phyloP scores from a whole-genome alignment of 2,329 filamentous ascomycete species.

The Sordariomycetes sp. region DNA sequence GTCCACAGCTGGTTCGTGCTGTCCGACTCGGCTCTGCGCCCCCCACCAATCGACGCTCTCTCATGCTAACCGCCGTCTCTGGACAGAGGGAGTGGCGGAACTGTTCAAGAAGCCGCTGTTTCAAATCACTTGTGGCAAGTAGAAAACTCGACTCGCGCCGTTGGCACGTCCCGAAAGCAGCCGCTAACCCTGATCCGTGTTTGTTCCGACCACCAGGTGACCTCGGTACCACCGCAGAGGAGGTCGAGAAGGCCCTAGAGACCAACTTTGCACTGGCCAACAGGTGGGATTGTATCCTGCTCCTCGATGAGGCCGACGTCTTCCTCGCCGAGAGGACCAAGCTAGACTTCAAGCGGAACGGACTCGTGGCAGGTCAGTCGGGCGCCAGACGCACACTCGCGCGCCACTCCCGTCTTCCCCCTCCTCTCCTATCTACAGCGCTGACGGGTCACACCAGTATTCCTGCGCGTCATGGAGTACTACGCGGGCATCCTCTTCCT shows the following conservation, averaged over 20 bases:
- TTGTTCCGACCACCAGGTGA: no score
- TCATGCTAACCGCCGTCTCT: no score
- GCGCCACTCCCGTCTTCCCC: no score
- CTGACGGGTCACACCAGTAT: no score
- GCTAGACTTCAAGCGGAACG: conserved; percentile 13
- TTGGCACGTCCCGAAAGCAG: no score
- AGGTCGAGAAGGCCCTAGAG: conserved; percentile 12
- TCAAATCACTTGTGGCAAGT: conserved; percentile 14
- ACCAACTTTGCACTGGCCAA: conserved; percentile 12
- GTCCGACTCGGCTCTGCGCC: no score
- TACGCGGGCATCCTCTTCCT: conserved; percentile 29
- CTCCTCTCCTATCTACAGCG: no score
- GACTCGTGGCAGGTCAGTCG: conserved; percentile 13
- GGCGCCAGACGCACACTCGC: no score
- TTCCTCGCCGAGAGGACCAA: conserved; percentile 11
- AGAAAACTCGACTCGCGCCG: no score
- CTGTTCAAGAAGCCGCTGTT: conserved; percentile 13
- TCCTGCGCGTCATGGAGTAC: conserved; percentile 27
- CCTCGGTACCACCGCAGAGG: conserved; percentile 11
- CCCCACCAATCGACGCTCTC: no score
- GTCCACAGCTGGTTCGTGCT: not conserved
- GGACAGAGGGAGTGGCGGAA: conserved; percentile 12
- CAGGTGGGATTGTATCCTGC: conserved; percentile 14
- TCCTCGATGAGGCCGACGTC: conserved; percentile 10
- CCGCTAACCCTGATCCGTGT: no score